phyloP scores from a whole-genome alignment of 257 asterid species.

The Parsonsia alboflavescens region DNA sequence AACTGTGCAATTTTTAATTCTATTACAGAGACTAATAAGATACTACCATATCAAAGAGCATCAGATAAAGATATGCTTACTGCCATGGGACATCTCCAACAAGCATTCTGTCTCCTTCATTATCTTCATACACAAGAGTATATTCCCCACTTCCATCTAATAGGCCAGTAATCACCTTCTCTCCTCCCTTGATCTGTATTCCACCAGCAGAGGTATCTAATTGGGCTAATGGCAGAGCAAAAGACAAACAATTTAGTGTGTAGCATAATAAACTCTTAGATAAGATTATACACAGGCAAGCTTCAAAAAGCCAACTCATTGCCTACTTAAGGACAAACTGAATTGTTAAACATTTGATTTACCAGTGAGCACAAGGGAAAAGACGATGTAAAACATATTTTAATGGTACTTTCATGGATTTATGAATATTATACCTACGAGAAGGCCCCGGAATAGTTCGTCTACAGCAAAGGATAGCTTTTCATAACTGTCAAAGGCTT shows the following conservation, averaged over 20 bases:
- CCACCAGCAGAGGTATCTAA: slow-evolving; percentile 38
- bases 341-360: too few species aligned
- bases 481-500: slow-evolving; percentile 62
- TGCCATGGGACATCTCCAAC: slow-evolving; percentile 99
- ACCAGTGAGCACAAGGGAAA: too few species aligned
- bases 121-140: slow-evolving; percentile 94
- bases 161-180: slow-evolving; percentile 47
- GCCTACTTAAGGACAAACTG: neutral
- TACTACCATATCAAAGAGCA: slow-evolving; percentile 19
- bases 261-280: neutral
- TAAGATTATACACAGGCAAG: neutral
- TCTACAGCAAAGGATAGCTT: slow-evolving; percentile 72
- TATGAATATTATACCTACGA: slow-evolving; percentile 54
- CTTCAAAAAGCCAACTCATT: neutral
- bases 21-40: neutral
- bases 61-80: slow-evolving; percentile 58
- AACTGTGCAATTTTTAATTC: neutral
- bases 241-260: neutral
- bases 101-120: slow-evolving; percentile 98
- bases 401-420: neutral
- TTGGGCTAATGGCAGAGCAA: slow-evolving; percentile 45
- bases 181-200: slow-evolving; percentile 33
- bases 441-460: slow-evolving; percentile 82
- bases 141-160: slow-evolving; percentile 88
- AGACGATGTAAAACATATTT: neutral